Conservation (phyloP, 2,329 filamentous ascomycete species). For the Biscogniauxia mediterranea region DNA sequence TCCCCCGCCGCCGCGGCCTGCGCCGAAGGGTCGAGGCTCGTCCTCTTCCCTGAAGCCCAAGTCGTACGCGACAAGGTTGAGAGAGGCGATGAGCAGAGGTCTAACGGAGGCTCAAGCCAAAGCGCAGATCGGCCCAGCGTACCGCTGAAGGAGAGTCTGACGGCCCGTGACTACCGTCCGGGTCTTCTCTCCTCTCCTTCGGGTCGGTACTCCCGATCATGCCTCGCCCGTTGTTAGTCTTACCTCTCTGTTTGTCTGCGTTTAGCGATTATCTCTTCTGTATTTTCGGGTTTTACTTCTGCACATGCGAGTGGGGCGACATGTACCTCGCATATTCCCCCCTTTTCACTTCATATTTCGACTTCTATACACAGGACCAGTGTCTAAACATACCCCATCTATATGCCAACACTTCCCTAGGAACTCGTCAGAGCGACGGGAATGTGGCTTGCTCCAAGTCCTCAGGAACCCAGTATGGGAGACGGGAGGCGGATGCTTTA, state of each 20-base stretch:
- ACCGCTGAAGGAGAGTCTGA: background rate
- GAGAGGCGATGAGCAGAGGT: background rate
- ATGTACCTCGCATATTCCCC: background rate
- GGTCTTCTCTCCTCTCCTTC: background rate
- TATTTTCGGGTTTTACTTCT: background rate
- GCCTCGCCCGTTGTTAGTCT: no score
- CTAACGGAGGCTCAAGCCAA: background rate
- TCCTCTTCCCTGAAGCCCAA: background rate
- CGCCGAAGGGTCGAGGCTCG: background rate
- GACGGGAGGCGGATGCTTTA: no score
- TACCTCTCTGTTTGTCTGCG: no score
- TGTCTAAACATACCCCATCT: background rate
- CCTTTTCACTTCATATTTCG: background rate
- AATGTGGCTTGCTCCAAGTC: no score
- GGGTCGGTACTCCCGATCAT: background rate
- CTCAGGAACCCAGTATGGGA: no score
- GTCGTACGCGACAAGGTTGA: background rate
- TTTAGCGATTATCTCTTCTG: background rate
- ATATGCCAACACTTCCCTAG: conserved; percentile 1
- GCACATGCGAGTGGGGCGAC: no score
- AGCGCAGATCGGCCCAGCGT: background rate
- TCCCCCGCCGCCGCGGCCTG: no score
- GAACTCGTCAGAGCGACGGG: conserved; percentile 4
- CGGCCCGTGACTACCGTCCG: background rate
- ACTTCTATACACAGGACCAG: background rate